Base-by-base conservation (phyloP, 192 early-diverging fungal genomes). In the Entomortierella parvispora region DNA sequence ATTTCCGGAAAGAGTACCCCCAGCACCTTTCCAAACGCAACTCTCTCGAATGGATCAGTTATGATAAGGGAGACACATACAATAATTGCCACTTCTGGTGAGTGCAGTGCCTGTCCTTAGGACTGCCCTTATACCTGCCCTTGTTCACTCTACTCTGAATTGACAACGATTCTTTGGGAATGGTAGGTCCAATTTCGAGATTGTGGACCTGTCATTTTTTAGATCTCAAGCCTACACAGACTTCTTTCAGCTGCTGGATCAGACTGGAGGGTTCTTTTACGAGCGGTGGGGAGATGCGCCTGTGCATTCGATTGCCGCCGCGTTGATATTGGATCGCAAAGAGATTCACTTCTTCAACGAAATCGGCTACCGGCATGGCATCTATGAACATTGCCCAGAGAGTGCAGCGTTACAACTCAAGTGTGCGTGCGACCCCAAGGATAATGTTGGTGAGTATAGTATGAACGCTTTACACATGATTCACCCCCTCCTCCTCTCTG, bases 141-240 rank as follows among this genome's bases (percentile, higher is more conserved):
- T 55, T 50, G n/a, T 50, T 22, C 49, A 51, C 37, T 56, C 32
- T 32, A 34, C 26, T 32, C n/a, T 34, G 5, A n/a, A 2, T 17
- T 56, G 7, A 22, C 25, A 14, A n/a, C n/a, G n/a, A n/a, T 43
- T 8, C n/a, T 32, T n/a, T 46, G 15, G 89, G 69, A 90, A 93
- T 61, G 92, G 90, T 56, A 94, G 94, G 93, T 89, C 88, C 45
- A 96, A 96, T 58, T 96, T 96, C 83, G 95, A 96, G 76, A 95
- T 96, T 60, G 93, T 84, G 31, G 81, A 89, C 59, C 68, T 93
- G 54, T 83, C 90, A 15, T 88, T 95, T 56, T 91, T 90, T 63
- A 77, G 90, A 48, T 88, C 86, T 63, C 66, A 85, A 22, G 84
- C 82, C 0, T 94, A 94, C 70, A 77, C 82, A 43, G 83, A 86